A percentile compares a stretch with the other conserved stretches of the same genome.
These are phyloP conservation scores for Diutina rugosa DNA, from an alignment of 1,139 yeast genomes.

Conservation along the genomic window DNA sequence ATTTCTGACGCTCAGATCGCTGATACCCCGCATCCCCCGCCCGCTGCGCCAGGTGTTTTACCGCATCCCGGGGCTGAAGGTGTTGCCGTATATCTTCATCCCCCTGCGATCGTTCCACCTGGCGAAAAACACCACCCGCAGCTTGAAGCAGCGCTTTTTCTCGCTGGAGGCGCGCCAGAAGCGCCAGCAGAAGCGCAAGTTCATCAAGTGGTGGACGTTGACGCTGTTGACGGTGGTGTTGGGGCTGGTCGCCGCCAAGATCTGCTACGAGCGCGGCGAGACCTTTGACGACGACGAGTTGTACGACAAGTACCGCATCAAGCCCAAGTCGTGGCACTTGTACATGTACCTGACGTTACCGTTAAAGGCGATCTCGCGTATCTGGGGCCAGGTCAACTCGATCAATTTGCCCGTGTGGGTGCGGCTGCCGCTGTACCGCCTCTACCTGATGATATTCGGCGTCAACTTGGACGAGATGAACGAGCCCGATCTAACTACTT, in stretches of 20 bases:
- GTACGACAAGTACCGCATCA: conserved; percentile 31
- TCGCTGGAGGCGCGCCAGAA: conserved; percentile 29
- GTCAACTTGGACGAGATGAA: conserved; percentile 84
- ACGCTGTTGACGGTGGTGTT: conserved; percentile 52
- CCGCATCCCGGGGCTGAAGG: neutral
- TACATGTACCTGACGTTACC: conserved; percentile 88
- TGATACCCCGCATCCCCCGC: neutral
- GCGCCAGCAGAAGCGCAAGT: conserved; percentile 33
- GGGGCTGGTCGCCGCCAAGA: conserved; percentile 51
- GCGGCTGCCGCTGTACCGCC: conserved; percentile 67
- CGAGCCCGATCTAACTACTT: conserved; percentile 65
- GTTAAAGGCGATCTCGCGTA: conserved; percentile 74
- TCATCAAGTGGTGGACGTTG: conserved; percentile 59
- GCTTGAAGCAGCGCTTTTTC: conserved; percentile 17
- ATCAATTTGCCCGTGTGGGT: conserved; percentile 81
- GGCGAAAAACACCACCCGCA: neutral
- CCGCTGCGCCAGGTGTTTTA: neutral
- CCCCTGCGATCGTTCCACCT: neutral
- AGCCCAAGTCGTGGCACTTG: conserved; percentile 73
- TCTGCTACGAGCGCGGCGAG: conserved; percentile 24
- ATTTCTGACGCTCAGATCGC: neutral
- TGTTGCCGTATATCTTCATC: conserved; percentile 1
- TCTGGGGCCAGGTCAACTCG: conserved; percentile 90
- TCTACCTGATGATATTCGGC: conserved; percentile 74
- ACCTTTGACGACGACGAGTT: conserved; percentile 17